phyloP scores from a whole-genome alignment of 495 filamentous ascomycete genomes.

The Trichoderma gamsii region DNA sequence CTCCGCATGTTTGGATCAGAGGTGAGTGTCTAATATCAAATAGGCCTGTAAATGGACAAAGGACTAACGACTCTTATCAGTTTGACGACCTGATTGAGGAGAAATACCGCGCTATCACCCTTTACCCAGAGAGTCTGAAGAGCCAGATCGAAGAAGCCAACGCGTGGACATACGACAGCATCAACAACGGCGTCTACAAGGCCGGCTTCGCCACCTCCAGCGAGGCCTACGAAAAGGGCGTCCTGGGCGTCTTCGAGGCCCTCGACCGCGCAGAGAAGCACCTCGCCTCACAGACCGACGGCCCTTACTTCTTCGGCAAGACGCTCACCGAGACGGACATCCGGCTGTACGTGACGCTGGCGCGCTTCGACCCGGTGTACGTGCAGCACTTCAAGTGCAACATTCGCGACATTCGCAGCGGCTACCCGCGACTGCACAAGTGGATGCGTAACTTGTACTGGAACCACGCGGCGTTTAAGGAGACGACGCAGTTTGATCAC shows the following conservation, averaged over 20 bases:
- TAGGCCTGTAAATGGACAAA: background rate
- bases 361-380: slow-evolving; percentile 64
- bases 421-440: slow-evolving; percentile 61
- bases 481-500: slow-evolving; percentile 63
- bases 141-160: slow-evolving; percentile 56
- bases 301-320: slow-evolving; percentile 59
- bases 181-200: slow-evolving; percentile 72
- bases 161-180: slow-evolving; percentile 57
- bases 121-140: slow-evolving; percentile 52
- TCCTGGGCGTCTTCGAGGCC: slow-evolving; percentile 55
- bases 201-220: slow-evolving; percentile 61
- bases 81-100: slow-evolving; percentile 55
- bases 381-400: slow-evolving; percentile 65
- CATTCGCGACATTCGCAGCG: slow-evolving; percentile 60
- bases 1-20: slow-evolving; percentile 62
- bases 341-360: slow-evolving; percentile 55
- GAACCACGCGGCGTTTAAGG: slow-evolving; percentile 60
- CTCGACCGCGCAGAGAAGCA: slow-evolving; percentile 59
- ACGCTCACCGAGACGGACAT: slow-evolving; percentile 64
- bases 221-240: slow-evolving; percentile 55
- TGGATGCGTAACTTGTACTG: slow-evolving; percentile 72
- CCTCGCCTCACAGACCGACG: slow-evolving; percentile 38
- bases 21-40: slow-evolving; percentile 15
- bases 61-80: slow-evolving; percentile 16
- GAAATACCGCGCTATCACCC: slow-evolving; percentile 39